These are phyloP conservation scores for Diplodia mutila DNA, from an alignment of 2,329 filamentous ascomycete genomes.

Conservation along the genomic window DNA sequence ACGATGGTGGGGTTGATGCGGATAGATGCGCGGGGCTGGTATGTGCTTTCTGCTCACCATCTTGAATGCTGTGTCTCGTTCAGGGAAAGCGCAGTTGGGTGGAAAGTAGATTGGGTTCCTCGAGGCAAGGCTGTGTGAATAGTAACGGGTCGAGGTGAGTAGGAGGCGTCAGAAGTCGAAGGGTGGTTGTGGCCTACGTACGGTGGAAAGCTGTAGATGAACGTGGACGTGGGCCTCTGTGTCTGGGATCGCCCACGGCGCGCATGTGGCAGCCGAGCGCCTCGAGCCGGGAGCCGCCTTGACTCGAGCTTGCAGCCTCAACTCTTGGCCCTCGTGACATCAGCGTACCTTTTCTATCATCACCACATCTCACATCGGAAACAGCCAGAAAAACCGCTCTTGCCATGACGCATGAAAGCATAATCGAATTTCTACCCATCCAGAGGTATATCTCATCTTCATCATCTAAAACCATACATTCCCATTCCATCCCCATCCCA, in stretches of 20 bases:
- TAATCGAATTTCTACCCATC: neutral
- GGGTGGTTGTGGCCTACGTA: neutral
- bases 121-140: neutral
- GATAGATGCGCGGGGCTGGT: conserved; percentile 3
- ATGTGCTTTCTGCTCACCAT: conserved; percentile 6
- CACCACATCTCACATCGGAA: neutral
- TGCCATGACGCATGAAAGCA: conserved; percentile 1
- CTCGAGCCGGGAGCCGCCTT: conserved; percentile 6
- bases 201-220: conserved; percentile 22
- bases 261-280: conserved; percentile 5
- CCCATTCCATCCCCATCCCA: neutral
- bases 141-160: neutral
- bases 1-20: neutral
- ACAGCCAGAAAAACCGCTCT: neutral
- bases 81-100: neutral
- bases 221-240: conserved; percentile 11
- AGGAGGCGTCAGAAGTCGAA: neutral
- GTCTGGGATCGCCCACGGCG: neutral
- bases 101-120: neutral
- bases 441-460: conserved; percentile 20
- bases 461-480: neutral
- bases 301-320: conserved; percentile 12
- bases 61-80: neutral
- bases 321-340: conserved; percentile 10
- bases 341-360: neutral